These are phyloP conservation scores for Elongisporangium undulatum DNA, from an alignment of 352 stramenopile genomes.

Conservation along the genomic window DNA sequence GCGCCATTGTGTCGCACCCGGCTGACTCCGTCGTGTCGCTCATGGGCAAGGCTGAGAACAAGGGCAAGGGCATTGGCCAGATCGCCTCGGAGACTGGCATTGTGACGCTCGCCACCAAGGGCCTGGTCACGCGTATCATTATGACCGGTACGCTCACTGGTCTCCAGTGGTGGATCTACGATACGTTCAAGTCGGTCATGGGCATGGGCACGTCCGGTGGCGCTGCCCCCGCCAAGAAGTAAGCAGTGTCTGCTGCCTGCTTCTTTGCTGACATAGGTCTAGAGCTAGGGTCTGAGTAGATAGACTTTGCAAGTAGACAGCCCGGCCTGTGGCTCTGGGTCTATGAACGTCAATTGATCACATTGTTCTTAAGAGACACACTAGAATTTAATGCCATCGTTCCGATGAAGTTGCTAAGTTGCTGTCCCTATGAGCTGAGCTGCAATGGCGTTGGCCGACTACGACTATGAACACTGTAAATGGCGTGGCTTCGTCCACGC, in stretches of 20 bases:
- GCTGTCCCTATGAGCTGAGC: not conserved
- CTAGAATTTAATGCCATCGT: not conserved
- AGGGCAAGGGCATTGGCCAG: constrained; percentile 86
- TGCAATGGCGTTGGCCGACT: not conserved
- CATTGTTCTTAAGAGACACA: not conserved
- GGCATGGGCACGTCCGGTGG: constrained; percentile 91
- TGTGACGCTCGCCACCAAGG: constrained; percentile 82
- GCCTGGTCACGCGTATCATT: constrained; percentile 91
- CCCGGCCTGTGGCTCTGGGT: not conserved
- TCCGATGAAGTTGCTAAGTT: not conserved
- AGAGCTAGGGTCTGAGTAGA: not conserved
- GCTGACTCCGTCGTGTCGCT: constrained; percentile 99
- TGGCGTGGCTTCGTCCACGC: not conserved
- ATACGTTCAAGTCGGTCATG: constrained; percentile 92
- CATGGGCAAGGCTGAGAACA: constrained; percentile 91
- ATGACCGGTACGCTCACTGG: constrained; percentile 96
- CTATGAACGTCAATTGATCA: not conserved
- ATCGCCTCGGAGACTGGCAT: constrained; percentile 82
- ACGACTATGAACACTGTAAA: too few relatives aligned
- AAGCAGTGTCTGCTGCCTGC: constrained; percentile 12
- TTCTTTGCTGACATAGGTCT: not conserved
- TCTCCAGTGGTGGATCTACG: constrained; percentile 97
- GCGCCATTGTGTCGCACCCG: constrained; percentile 98
- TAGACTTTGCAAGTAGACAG: not conserved
- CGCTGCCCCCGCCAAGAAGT: constrained; percentile 65